These are phyloP conservation scores for Thelonectria discophora DNA, from an alignment of 2,329 filamentous ascomycete genomes.

Conservation along the genomic window DNA sequence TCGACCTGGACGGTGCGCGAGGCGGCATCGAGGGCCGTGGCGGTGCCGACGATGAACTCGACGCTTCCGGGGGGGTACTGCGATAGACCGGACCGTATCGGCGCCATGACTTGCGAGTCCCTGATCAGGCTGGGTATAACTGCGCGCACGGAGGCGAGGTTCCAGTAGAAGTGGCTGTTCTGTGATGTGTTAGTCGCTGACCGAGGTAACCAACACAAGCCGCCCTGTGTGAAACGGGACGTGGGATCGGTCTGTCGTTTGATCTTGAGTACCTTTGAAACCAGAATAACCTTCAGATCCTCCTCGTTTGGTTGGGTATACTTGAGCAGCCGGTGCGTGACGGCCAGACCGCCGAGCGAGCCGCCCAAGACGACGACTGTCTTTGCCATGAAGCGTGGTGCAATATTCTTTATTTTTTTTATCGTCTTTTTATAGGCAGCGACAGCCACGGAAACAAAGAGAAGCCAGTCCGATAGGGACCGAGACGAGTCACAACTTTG, in stretches of 20 bases:
- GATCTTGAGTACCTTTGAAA: slow-evolving; percentile 58
- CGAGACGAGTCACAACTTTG: background rate
- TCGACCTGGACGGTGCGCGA: slow-evolving; percentile 55
- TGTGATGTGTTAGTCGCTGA: slow-evolving; percentile 38
- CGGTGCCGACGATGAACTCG: slow-evolving; percentile 62
- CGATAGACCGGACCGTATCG: slow-evolving; percentile 59
- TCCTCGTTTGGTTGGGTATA: slow-evolving; percentile 55
- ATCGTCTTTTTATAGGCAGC: background rate
- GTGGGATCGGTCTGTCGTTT: background rate
- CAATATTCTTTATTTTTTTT: background rate
- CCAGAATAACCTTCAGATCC: slow-evolving; percentile 63
- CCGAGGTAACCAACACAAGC: background rate
- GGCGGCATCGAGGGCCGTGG: slow-evolving; percentile 51
- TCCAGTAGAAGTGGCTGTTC: slow-evolving; percentile 69
- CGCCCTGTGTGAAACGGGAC: too few relatives aligned
- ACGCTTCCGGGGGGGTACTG: slow-evolving; percentile 59
- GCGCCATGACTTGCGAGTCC: slow-evolving; percentile 60
- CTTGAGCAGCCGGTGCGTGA: slow-evolving; percentile 65
- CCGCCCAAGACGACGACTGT: slow-evolving; percentile 65
- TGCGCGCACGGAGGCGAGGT: slow-evolving; percentile 64
- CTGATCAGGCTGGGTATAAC: slow-evolving; percentile 60
- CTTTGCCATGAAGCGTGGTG: slow-evolving; percentile 52
- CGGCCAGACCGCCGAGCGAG: slow-evolving; percentile 61
- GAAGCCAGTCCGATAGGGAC: background rate
- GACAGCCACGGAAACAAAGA: background rate